phyloP scores from a whole-genome alignment of 1,139 yeast species.

The Lodderomyces oxycetoniae region DNA sequence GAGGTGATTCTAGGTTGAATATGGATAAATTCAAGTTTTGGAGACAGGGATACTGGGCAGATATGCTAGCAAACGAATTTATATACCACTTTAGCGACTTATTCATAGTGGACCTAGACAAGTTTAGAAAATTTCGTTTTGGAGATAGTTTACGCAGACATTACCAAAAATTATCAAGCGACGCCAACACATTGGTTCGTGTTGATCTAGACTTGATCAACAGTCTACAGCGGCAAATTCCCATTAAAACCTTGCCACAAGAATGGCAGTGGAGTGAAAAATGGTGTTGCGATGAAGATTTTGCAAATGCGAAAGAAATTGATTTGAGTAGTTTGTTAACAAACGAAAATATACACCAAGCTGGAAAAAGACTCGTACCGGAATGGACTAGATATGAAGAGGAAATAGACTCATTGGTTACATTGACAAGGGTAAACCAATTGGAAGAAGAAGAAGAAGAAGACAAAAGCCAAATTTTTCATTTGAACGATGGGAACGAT shows the following conservation, averaged over 20 bases:
- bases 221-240: slow-evolving; percentile 64
- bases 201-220: slow-evolving; percentile 92
- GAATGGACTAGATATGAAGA: slow-evolving; percentile 71
- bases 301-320: slow-evolving; percentile 64
- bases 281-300: slow-evolving; percentile 73
- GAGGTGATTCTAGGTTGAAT: slow-evolving; percentile 78
- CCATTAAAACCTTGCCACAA: slow-evolving; percentile 69
- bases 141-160: slow-evolving; percentile 84
- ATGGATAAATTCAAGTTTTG: slow-evolving; percentile 89
- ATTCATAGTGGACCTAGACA: slow-evolving; percentile 70
- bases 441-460: slow-evolving; percentile 5
- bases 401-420: slow-evolving; percentile 28
- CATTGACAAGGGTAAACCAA: background rate
- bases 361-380: slow-evolving; percentile 59
- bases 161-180: slow-evolving; percentile 77
- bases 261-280: slow-evolving; percentile 95
- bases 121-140: slow-evolving; percentile 60
- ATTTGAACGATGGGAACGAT: slow-evolving; percentile 3
- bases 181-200: slow-evolving; percentile 72
- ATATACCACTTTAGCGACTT: slow-evolving; percentile 84
- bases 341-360: slow-evolving; percentile 40
- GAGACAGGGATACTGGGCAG: slow-evolving; percentile 90
- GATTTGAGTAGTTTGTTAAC: slow-evolving; percentile 79
- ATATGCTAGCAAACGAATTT: slow-evolving; percentile 46
- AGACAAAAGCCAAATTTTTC: background rate